Evolutionary conservation across 805 yeast species (phyloP).

Genomic region (Spathaspora hagerdaliae): DNA sequence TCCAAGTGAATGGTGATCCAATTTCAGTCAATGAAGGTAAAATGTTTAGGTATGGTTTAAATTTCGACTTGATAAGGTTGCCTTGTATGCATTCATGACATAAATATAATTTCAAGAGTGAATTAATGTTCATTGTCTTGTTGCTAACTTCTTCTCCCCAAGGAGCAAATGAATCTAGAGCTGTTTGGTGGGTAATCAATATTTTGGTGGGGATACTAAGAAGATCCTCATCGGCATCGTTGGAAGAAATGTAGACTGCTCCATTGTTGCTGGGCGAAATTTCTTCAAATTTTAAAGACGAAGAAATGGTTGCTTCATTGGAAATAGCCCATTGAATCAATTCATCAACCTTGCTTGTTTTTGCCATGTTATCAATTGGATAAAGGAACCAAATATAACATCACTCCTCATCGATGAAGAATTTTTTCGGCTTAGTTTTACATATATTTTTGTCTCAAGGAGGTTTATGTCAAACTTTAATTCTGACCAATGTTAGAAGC

Average conservation of each 20-base stretch:
- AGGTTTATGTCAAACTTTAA: no score
- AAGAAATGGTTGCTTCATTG: slow-evolving; percentile 26
- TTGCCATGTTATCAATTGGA: background rate
- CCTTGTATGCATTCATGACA: slow-evolving; percentile 22
- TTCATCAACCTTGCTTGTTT: slow-evolving; percentile 3
- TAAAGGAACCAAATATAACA: no score
- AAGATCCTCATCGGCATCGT: background rate
- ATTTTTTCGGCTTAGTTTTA: no score
- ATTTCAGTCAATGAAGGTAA: slow-evolving; percentile 38
- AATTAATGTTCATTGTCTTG: slow-evolving; percentile 20
- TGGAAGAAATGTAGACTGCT: slow-evolving; percentile 12
- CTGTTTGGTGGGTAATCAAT: slow-evolving; percentile 19
- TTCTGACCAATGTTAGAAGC: no score
- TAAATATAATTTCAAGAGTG: slow-evolving; percentile 32
- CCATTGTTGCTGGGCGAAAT: slow-evolving; percentile 21
- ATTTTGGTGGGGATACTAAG: slow-evolving; percentile 2
- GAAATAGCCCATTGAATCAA: slow-evolving; percentile 28
- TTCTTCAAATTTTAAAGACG: slow-evolving; percentile 18
- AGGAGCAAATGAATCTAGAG: slow-evolving; percentile 16
- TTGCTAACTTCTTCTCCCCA: slow-evolving; percentile 5
- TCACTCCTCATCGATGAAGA: no score
- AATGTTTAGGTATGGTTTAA: slow-evolving; percentile 23
- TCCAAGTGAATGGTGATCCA: slow-evolving; percentile 70
- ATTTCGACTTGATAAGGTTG: slow-evolving; percentile 16
- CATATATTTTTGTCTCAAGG: no score